Evolutionary conservation across 2,329 filamentous ascomycete species (phyloP).

Genomic region (Colletotrichum zoysiae): DNA sequence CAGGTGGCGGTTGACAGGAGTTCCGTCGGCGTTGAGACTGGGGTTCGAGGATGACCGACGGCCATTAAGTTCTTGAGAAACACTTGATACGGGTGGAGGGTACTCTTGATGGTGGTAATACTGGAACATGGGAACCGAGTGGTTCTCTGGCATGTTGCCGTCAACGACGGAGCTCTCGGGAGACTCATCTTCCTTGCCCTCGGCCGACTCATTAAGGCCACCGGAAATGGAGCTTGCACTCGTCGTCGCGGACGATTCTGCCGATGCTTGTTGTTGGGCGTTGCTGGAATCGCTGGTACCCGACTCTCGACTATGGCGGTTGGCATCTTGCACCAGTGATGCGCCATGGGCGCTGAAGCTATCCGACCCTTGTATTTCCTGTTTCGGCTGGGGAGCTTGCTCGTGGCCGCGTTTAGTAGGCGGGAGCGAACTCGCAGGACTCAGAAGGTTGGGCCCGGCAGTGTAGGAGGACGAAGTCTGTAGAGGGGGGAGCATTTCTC

Average conservation of each 20-base stretch:
- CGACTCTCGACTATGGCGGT: slow-evolving; percentile 66
- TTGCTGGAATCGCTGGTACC: slow-evolving; percentile 62
- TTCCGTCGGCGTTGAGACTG: slow-evolving; percentile 60
- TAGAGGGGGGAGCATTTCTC: slow-evolving; percentile 37
- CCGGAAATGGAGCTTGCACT: slow-evolving; percentile 69
- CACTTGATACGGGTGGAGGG: slow-evolving; percentile 57
- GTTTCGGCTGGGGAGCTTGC: slow-evolving; percentile 16
- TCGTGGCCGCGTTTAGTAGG: slow-evolving; percentile 25
- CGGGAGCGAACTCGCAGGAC: slow-evolving; percentile 17
- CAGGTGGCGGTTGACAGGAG: slow-evolving; percentile 71
- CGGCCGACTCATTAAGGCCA: slow-evolving; percentile 58
- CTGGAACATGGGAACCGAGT: slow-evolving; percentile 68
- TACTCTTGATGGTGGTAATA: slow-evolving; percentile 71
- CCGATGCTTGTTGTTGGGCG: slow-evolving; percentile 62
- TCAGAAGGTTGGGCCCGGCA: slow-evolving; percentile 21
- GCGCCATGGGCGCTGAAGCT: slow-evolving; percentile 51
- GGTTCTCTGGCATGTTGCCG: slow-evolving; percentile 55
- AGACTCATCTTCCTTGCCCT: slow-evolving; percentile 61
- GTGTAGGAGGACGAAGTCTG: slow-evolving; percentile 30
- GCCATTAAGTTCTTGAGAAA: slow-evolving; percentile 56
- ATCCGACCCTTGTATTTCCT: slow-evolving; percentile 45
- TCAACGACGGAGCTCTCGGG: slow-evolving; percentile 65
- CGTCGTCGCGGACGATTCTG: slow-evolving; percentile 66
- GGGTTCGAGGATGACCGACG: slow-evolving; percentile 61
- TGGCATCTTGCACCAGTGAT: slow-evolving; percentile 52